These are phyloP conservation scores for Zea mays DNA, from an alignment of 176 grass and related monocot genomes.

Conservation along the genomic window Zm-B73-REFERENCE-NAM-5.0 NC_050099.1:71161501-71162000, in stretches of 20 bases:
- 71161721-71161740: not conserved
- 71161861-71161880: not conserved
- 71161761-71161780: not conserved
- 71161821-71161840: not conserved
- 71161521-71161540: not conserved
- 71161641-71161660: conserved; percentile 53
- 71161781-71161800: not conserved
- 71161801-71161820: not conserved
- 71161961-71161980: not conserved
- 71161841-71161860: not conserved
- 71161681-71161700: not conserved
- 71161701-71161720: not conserved
- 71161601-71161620: conserved; percentile 89
- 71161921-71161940: not conserved
- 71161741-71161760: not conserved
- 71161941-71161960: not conserved
- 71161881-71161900: not conserved
- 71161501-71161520: conserved; percentile 83
- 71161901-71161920: conserved; percentile 13
- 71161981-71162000: no score
- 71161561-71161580: not conserved
- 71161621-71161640: conserved; percentile 74
- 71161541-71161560: not conserved
- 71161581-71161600: conserved; percentile 64
- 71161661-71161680: conserved; percentile 32